A percentile compares a stretch with the other conserved stretches of the same genome.
phyloP scores from a whole-genome alignment of 768 basidiomycete species.

The Pisolithus orientalis region DNA sequence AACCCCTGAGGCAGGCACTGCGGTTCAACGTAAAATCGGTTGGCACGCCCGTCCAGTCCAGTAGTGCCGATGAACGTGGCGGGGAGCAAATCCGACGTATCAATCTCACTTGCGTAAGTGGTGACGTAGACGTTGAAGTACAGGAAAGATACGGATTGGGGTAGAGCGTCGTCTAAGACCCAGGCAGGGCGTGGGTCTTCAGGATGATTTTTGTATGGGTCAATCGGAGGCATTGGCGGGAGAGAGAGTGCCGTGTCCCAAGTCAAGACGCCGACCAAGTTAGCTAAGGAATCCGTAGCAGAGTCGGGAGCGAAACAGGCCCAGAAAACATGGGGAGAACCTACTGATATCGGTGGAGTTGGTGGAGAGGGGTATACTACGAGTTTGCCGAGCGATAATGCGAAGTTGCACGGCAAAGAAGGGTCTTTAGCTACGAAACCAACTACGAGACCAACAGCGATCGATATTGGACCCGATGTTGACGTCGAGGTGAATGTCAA shows the following conservation, averaged over 20 bases:
- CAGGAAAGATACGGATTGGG: conserved; percentile 46
- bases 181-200: conserved; percentile 56
- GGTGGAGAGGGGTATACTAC: conserved; percentile 41
- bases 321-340: conserved; percentile 41
- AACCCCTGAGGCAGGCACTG: conserved; percentile 24
- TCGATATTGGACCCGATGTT: conserved; percentile 8
- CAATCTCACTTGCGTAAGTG: conserved; percentile 4
- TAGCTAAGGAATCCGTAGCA: conserved; percentile 2
- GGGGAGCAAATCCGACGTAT: conserved; percentile 8
- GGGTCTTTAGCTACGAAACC: conserved; percentile 42
- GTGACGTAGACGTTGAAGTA: conserved; percentile 65
- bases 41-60: conserved; percentile 35
- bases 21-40: conserved; percentile 34
- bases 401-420: conserved; percentile 32
- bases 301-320: conserved; percentile 33
- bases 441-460: conserved; percentile 49
- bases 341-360: conserved; percentile 20
- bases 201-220: conserved; percentile 29
- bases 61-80: conserved; percentile 42
- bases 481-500: conserved; percentile 34
- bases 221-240: conserved; percentile 22
- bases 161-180: conserved; percentile 38
- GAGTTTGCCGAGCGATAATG: conserved; percentile 56
- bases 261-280: conserved; percentile 39
- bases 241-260: conserved; percentile 56